Evolutionary conservation across 1,284 basidiomycete species (phyloP), one percentile per base, ranked within the genome.

Genomic region (Boletus mariae): DNA sequence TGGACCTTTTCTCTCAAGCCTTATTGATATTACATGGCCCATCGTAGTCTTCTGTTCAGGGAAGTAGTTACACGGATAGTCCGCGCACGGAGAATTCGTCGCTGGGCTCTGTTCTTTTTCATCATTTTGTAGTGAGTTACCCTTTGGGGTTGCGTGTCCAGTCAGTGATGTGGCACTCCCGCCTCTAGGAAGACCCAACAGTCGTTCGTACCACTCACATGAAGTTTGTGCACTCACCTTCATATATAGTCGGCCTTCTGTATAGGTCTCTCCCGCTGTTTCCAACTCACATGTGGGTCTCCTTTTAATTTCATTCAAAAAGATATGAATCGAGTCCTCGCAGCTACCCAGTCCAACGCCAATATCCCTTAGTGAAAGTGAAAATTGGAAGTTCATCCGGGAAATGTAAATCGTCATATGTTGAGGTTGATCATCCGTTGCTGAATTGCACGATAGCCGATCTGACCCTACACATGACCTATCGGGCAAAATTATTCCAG

Each of bases 401-500:
- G 44, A 60, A 51, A 60, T 64, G 61, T 62, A 42, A 28, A 17
- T 49, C 31, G 4, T 28, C 28, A 5, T 45, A 5, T 23, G 8
- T n/a, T 8, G 8, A 13, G 4, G 23, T 42, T 23, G 17, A 34
- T 47, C 9, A 2, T 11, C 32, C 15, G 0, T 20, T 0, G 15
- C 38, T 55, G 12, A 66, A 35, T 34, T 46, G n/a, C 25, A 20
- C 11, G n/a, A 10, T 37, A 63, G 62, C 46, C 62, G 45, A 26
- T 63, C 54, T 9, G 17, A 41, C 17, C 45, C 53, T 44, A n/a
- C n/a, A 3, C 25, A 54, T 17, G 52, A 63, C 37, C 64, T 63
- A 23, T 62, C 57, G 25, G 43, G 49, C 1, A 54, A 4, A 7
- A 63, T 63, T n/a, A 11, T 49, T 0, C 35, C 42, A 3, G 58